Evolutionary conservation across 306 rosid genomes (phyloP).

Genomic region (Crataegus laevigata): DNA sequence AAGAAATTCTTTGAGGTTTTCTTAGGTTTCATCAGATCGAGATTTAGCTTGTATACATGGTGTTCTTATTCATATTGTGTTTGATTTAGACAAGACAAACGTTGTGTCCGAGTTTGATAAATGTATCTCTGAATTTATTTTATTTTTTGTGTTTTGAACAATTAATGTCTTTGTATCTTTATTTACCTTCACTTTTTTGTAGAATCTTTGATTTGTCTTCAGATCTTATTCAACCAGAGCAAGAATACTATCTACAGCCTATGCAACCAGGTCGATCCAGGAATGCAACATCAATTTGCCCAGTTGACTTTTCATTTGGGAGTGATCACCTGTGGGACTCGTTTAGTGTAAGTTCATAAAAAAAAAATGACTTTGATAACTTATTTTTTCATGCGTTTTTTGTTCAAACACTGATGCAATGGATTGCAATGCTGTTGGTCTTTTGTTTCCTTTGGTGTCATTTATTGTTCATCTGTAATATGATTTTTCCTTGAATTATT

Average conservation of each 20-base stretch:
- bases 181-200: slow-evolving; percentile 20
- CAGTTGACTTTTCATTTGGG: slow-evolving; percentile 91
- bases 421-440: not conserved
- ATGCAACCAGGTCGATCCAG: slow-evolving; percentile 62
- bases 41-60: not conserved
- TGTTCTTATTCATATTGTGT: not conserved
- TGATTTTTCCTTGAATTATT: not conserved
- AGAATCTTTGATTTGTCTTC: slow-evolving; percentile 82
- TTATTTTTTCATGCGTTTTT: not conserved
- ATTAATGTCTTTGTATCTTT: not conserved
- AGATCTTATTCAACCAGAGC: slow-evolving; percentile 82
- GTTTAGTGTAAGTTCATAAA: slow-evolving; percentile 62
- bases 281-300: slow-evolving; percentile 82
- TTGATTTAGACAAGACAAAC: not conserved
- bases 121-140: not conserved
- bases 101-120: not conserved
- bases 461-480: not conserved
- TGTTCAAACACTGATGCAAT: not conserved
- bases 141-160: not conserved
- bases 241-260: slow-evolving; percentile 91
- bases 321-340: slow-evolving; percentile 94
- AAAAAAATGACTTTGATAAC: slow-evolving; percentile 7
- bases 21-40: not conserved
- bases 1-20: not conserved
- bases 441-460: not conserved